phyloP scores from a whole-genome alignment of 192 early-diverging fungal genomes.

The Backusella sp. region DNA sequence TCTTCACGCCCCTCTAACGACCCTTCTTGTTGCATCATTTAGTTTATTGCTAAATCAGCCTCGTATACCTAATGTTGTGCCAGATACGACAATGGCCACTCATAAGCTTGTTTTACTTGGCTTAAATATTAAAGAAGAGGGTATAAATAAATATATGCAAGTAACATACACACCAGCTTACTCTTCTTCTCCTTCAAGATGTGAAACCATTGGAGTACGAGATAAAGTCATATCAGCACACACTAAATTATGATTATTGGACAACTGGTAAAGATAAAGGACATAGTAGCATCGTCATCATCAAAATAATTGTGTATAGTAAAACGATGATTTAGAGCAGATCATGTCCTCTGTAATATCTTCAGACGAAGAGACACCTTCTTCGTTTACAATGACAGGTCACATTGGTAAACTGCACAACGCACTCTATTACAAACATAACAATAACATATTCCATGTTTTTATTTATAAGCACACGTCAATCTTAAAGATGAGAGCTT shows the following conservation, averaged over 20 bases:
- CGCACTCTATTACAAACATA: neutral
- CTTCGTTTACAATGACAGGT: slow-evolving; percentile 81
- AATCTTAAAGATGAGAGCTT: slow-evolving; percentile 89
- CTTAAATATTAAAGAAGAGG: slow-evolving; percentile 31
- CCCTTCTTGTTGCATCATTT: neutral
- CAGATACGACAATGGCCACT: slow-evolving; percentile 38
- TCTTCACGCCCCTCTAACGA: neutral
- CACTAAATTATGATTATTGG: slow-evolving; percentile 51
- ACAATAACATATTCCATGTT: neutral
- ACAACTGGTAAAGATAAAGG: slow-evolving; percentile 60
- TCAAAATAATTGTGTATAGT: neutral
- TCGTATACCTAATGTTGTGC: neutral
- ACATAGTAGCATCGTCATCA: neutral
- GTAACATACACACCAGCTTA: neutral
- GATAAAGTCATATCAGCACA: slow-evolving; percentile 4
- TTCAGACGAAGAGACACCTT: slow-evolving; percentile 67
- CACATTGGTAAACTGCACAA: slow-evolving; percentile 74
- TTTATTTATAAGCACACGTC: slow-evolving; percentile 72
- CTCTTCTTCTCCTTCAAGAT: neutral
- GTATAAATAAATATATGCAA: neutral
- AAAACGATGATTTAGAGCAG: slow-evolving; percentile 4
- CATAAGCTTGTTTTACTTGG: slow-evolving; percentile 46
- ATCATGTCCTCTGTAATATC: slow-evolving; percentile 14
- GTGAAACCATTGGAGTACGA: neutral
- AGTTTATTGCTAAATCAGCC: slow-evolving; percentile 11